Evolutionary conservation across 768 basidiomycete species (phyloP).

Genomic region (Sutorius australiensis): DNA sequence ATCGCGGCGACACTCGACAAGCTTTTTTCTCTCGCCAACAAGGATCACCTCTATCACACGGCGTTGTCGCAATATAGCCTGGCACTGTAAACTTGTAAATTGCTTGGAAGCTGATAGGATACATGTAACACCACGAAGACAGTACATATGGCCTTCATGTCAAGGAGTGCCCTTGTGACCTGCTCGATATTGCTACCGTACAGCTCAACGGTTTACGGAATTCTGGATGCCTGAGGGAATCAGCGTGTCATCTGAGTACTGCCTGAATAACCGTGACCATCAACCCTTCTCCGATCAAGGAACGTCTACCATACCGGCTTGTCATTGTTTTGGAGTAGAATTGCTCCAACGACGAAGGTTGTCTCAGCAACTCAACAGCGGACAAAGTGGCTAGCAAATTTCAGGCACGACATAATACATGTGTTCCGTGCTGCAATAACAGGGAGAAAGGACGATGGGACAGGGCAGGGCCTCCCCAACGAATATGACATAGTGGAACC

Average conservation of each 20-base stretch:
- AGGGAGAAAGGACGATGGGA: no score
- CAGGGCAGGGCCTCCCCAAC: no score
- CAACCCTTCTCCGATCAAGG: no score
- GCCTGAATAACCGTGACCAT: no score
- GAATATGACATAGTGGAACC: neutral
- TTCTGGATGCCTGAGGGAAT: no score
- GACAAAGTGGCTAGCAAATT: neutral
- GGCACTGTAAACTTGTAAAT: neutral
- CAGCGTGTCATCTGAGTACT: no score
- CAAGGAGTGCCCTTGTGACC: no score
- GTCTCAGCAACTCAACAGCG: neutral
- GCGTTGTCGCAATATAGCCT: slow-evolving; percentile 5
- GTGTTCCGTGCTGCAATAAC: neutral
- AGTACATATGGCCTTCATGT: no score
- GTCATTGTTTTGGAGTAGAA: neutral
- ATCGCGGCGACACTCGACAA: neutral
- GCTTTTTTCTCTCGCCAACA: slow-evolving; percentile 13
- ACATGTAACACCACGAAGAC: neutral
- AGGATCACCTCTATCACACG: slow-evolving; percentile 14
- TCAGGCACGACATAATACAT: neutral
- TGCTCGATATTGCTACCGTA: no score
- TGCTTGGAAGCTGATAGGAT: neutral
- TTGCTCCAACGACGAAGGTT: neutral
- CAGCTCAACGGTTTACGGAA: no score
- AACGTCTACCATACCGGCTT: neutral